Evolutionary conservation across 257 asterid genomes (phyloP), one percentile per base, ranked within the genome.

Genomic region (Vinca minor): DNA sequence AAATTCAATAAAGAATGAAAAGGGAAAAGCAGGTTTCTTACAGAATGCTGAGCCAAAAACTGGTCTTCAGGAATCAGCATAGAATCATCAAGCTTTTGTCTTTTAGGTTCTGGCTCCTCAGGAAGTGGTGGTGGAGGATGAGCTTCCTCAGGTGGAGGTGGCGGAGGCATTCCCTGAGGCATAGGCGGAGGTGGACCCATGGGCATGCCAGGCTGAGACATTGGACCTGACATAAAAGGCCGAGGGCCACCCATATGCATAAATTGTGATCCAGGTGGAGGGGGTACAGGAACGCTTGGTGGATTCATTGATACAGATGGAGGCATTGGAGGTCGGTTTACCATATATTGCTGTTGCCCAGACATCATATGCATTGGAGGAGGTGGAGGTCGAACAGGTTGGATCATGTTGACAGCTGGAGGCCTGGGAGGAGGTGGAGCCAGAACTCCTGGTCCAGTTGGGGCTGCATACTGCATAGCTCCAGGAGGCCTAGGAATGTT

Each of bases 41-140:
- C 98, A 74, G 75, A 69, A 78, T 86, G 89, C 61, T 82, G 81
- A 64, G 89, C 84, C 79, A 88, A 70, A 73, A 91, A 91, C 54
- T 89, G 95, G 41, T 91, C 98, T 70, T 88, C 98, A 14, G 95
- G 96, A 57, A 88, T 80, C 54, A 88, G 93, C 63, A 74, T 66
- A 64, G 95, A 72, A 74, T 88, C 96, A 63, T 88, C 98, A 69
- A 86, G 88, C 82, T 80, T 91, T 74, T 85, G 98, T 73, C 87
- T 80, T 87, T 91, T 91, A 44, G 96, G 90, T 76, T 91, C 98
- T 0, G 98, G 95, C 70, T 88, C 98, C 26, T 88, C 96, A 7
- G 98, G 98, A 53, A 86, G 84, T 3, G 96, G 96, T 7, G 95
- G 96, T n/a, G 96, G 98, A 55, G 62, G 62, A 31, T 56, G 62